Base-by-base conservation (phyloP, 169 alveolate species). In the Pseudocohnilembus persalinus region DNA sequence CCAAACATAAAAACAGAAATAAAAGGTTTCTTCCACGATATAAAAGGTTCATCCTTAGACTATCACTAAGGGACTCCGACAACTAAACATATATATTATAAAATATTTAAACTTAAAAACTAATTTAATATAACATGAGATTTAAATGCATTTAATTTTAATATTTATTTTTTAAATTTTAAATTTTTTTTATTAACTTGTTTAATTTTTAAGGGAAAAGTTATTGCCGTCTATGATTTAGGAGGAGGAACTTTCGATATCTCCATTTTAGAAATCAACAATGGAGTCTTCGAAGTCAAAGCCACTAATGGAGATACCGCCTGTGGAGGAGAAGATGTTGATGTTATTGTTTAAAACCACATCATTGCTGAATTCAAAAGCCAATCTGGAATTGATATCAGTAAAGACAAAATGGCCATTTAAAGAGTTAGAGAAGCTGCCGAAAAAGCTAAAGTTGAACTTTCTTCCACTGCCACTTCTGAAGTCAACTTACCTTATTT, bases 291-390 rank as follows among this genome's bases (percentile, higher is more conserved):
- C 93, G 99, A 98, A 91, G 99, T 98, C 49, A 98, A 98, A 90
- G 99, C 99, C 35, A 99, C 99, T 25, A 98, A 97, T 89, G 99
- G 99, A 29, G 99, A 99, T 94, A 99, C 99, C 25, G 96, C 99
- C 68, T 93, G 99, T 25, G 99, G 99, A 74, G 99, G 99, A 33
- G 99, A 99, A 91, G 99, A 99, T 87, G 98, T 99, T 89, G 99
- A 99, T 90, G 98, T 97, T 89, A 92, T 95, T 84, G 92, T 99
- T 27, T 94, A 97, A 90, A 95, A 97, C 90, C 96, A 96, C 97
- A 93, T 98, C 83, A 95, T 98, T n/a, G 92, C 92, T 76, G 99
- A 98, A 91, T 98, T 99, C 96, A 98, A 98, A 95, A 97, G 96
- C 93, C 92, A 93, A 88, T 95, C 97, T 92, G 99, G 99, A 75